phyloP scores from a whole-genome alignment of 768 basidiomycete genomes.

The Chalciporus chontae region DNA sequence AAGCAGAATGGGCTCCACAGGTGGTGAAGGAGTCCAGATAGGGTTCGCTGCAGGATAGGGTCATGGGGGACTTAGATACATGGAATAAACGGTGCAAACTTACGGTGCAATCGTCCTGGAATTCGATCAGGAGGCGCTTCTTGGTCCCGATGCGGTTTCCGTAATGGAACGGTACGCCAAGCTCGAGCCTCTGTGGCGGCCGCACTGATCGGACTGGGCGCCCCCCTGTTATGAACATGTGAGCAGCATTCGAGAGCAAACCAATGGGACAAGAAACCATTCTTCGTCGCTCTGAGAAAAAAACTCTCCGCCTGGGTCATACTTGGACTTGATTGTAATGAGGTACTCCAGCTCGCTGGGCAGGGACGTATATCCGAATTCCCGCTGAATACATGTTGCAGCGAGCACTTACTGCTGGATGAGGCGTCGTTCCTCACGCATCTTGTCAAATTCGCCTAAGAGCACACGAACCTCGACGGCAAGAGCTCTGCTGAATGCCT shows the following conservation, averaged over 20 bases:
- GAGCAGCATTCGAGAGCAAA: neutral
- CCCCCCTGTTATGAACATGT: neutral
- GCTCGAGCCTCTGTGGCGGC: too few species aligned
- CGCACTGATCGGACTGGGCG: too few species aligned
- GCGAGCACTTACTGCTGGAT: neutral
- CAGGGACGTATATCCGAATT: neutral
- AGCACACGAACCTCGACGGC: constrained; percentile 82
- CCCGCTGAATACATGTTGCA: neutral
- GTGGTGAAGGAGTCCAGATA: too few species aligned
- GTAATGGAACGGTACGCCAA: too few species aligned
- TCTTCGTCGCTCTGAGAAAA: neutral
- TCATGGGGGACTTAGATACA: too few species aligned
- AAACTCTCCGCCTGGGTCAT: neutral
- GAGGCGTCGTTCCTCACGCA: constrained; percentile 73
- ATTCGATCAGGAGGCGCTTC: too few species aligned
- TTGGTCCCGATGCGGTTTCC: too few species aligned
- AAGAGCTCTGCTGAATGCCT: constrained; percentile 83
- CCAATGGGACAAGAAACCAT: neutral
- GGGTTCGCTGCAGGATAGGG: too few species aligned
- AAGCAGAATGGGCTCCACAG: too few species aligned
- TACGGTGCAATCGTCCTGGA: too few species aligned
- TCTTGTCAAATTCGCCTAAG: constrained; percentile 76
- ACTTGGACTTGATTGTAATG: neutral
- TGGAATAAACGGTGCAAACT: too few species aligned
- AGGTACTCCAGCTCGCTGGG: neutral